Evolutionary conservation across 306 rosid species (phyloP), one percentile per base, ranked within the genome.

Genomic region (Vigna nakashimae): DNA sequence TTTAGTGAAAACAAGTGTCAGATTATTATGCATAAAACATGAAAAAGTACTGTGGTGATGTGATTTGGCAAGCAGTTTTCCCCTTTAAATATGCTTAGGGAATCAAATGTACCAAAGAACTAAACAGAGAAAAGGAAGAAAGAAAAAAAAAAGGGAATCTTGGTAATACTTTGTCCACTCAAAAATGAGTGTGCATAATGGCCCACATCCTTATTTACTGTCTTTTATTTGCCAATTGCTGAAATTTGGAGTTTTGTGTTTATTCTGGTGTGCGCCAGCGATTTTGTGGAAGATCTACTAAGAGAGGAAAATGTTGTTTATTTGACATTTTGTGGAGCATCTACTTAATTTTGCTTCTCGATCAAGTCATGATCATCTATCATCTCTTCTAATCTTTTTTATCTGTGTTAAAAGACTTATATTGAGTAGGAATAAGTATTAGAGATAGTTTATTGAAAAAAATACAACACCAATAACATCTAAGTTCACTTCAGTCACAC

Each of bases 111-210:
- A 72, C 43, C 67, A 78, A 85, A 72, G 74, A 87, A 64, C 8
- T 66, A 50, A 81, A 78, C 42, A 69, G 38, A 30, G 76, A 55
- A 26, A 79, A 17, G 64, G 32, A 60, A 1, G 1, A 40, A 48
- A 16, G 74, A 8, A 69, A 45, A 43, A 79, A 40, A 42, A 16
- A 79, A 10, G 38, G 80, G 84, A 67, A 86, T 72, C 81, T 67
- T 73, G 60, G 59, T 82, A 69, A 79, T 75, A 66, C 84, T 65
- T 86, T 85, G 91, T 88, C 89, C 82, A 84, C 89, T 80, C 66
- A 59, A 86, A 89, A 86, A 83, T 73, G 49, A 80, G 81, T 63
- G 67, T 57, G 50, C 75, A 78, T 60, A 9, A 59, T 88, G 90
- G 68, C 86, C 92, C 91, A 88, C 84, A 53, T 45, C 78, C 86